Evolutionary conservation across 1,284 basidiomycete species (phyloP).

Genomic region (Marasmius fiardii): DNA sequence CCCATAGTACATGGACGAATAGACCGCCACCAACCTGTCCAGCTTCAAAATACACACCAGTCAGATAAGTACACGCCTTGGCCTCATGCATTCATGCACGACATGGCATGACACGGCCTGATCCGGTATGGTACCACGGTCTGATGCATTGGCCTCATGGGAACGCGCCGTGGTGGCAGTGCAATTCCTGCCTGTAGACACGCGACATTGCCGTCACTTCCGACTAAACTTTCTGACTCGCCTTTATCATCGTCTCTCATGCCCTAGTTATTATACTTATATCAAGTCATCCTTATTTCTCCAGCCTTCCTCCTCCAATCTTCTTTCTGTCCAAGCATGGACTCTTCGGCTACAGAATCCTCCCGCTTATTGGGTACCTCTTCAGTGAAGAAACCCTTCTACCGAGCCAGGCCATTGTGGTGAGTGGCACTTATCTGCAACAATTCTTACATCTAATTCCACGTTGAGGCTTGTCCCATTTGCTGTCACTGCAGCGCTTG

Average conservation of each 20-base stretch:
- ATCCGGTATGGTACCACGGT: not conserved
- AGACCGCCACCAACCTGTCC: too few species aligned
- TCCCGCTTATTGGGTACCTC: conserved; percentile 1
- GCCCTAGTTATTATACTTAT: not conserved
- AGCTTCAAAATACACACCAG: too few species aligned
- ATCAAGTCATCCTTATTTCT: not conserved
- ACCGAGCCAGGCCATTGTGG: conserved; percentile 21
- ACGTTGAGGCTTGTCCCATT: conserved; percentile 68
- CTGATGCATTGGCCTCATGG: not conserved
- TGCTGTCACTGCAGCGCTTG: conserved; percentile 59
- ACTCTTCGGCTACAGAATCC: not conserved
- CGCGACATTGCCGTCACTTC: too few species aligned
- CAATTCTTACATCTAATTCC: not conserved
- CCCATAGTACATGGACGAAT: too few species aligned
- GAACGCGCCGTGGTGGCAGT: not conserved
- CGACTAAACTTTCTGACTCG: not conserved
- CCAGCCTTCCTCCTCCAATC: not conserved
- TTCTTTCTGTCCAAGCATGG: not conserved
- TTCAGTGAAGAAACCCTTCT: conserved; percentile 15
- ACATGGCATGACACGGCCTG: too few species aligned
- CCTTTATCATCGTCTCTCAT: not conserved
- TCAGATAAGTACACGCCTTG: too few species aligned
- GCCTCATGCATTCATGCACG: too few species aligned
- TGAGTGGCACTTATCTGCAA: conserved; percentile 13
- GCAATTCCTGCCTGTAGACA: not conserved